A percentile compares a stretch with the other conserved stretches of the same genome.
Conservation (phyloP, 441 rosid genomes). For the Mallotus japonicus region DNA sequence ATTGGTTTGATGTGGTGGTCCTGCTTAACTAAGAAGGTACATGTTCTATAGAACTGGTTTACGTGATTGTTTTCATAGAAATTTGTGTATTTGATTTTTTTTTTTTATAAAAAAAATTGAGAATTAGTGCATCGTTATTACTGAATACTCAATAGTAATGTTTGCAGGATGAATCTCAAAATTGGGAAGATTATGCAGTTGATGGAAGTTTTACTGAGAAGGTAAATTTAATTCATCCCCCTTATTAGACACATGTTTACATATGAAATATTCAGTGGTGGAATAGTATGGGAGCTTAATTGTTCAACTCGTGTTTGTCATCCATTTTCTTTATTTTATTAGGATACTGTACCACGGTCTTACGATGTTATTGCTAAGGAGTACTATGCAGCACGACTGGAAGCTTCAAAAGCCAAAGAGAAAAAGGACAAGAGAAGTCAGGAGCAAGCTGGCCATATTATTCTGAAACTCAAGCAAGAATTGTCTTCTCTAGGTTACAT, state of each 20-base stretch:
- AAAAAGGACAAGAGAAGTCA: conserved; percentile 65
- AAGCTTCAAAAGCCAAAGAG: conserved; percentile 80
- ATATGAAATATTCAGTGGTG: neutral
- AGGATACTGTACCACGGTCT: conserved; percentile 61
- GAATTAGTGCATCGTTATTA: neutral
- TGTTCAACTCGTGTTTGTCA: neutral
- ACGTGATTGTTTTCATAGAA: neutral
- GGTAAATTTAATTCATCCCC: conserved; percentile 35
- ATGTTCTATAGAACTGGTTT: neutral
- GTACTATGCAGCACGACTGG: conserved; percentile 61
- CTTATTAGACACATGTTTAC: neutral
- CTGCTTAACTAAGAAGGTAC: neutral
- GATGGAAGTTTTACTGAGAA: conserved; percentile 37
- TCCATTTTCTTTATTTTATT: conserved; percentile 17
- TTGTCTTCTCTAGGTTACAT: conserved; percentile 69
- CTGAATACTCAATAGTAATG: neutral
- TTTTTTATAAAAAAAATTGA: neutral
- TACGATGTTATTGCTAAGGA: conserved; percentile 68
- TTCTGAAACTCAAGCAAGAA: conserved; percentile 87
- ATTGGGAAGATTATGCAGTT: conserved; percentile 65
- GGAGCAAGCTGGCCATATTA: conserved; percentile 60
- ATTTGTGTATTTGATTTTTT: neutral
- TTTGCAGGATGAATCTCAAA: conserved; percentile 58
- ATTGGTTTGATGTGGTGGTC: neutral
- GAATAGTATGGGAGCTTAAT: conserved; percentile 3